Conservation (phyloP, 2,329 filamentous ascomycete genomes). For the Corinectria fuckeliana region DNA sequence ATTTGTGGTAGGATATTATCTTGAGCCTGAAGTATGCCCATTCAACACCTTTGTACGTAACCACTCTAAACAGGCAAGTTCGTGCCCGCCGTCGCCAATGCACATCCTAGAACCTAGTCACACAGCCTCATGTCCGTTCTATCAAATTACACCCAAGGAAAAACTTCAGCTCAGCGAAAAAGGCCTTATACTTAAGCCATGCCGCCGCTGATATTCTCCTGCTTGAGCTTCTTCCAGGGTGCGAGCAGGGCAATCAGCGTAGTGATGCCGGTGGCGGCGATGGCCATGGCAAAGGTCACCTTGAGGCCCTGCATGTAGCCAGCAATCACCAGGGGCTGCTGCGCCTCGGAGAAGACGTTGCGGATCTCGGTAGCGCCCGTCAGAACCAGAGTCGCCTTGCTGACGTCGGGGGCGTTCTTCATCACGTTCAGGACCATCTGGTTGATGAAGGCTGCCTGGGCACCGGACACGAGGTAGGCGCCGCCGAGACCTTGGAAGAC, state of each 20-base stretch:
- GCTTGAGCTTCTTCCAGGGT: constrained; percentile 49
- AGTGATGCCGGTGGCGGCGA: constrained; percentile 54
- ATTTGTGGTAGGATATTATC: constrained; percentile 14
- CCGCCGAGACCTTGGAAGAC: constrained; percentile 59
- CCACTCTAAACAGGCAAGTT: not conserved
- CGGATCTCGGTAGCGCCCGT: constrained; percentile 64
- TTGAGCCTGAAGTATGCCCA: not conserved
- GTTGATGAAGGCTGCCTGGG: constrained; percentile 56
- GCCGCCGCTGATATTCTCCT: constrained; percentile 37
- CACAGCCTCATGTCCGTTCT: not conserved
- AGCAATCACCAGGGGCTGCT: constrained; percentile 58
- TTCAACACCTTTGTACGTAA: constrained; percentile 21
- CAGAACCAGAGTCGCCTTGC: constrained; percentile 45
- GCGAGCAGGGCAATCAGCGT: constrained; percentile 44
- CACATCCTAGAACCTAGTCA: not conserved
- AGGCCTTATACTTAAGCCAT: constrained; percentile 36
- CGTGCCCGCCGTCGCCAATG: not conserved
- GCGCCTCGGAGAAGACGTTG: constrained; percentile 53
- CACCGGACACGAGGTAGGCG: constrained; percentile 56
- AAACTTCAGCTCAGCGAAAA: not conserved
- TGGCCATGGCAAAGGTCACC: constrained; percentile 65
- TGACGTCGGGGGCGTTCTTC: constrained; percentile 45
- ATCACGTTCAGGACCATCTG: constrained; percentile 47
- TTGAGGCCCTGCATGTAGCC: constrained; percentile 71
- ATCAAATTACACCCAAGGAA: not conserved